phyloP scores from a whole-genome alignment of 2,329 filamentous ascomycete genomes.

The Pseudogymnoascus sp. region DNA sequence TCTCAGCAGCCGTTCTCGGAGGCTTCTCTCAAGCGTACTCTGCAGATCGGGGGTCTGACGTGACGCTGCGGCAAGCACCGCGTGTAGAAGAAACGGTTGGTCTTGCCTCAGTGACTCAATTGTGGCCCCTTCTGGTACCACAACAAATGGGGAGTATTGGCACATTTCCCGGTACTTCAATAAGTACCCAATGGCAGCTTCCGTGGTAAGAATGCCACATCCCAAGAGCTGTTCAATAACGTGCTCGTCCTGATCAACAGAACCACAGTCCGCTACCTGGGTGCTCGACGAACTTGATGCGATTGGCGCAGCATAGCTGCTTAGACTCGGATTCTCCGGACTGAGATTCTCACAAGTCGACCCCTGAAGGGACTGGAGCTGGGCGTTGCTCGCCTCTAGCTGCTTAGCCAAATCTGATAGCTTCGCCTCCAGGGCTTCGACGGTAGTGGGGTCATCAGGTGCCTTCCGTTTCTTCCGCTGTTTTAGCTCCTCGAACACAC shows the following conservation, averaged over 20 bases:
- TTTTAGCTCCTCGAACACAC: background rate
- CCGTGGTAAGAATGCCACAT: background rate
- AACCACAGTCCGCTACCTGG: background rate
- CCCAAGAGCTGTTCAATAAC: background rate
- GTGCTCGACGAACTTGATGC: background rate
- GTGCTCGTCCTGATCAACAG: background rate
- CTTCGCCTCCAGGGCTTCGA: background rate
- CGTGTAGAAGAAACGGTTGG: constrained; percentile 19
- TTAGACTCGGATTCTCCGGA: background rate
- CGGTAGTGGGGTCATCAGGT: background rate
- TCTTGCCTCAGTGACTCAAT: constrained; percentile 13
- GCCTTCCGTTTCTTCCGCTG: background rate
- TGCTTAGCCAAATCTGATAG: background rate
- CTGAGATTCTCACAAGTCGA: background rate
- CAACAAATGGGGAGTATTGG: constrained; percentile 20
- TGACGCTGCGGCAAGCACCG: constrained; percentile 17
- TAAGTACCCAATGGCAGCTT: background rate
- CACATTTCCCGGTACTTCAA: constrained; percentile 12
- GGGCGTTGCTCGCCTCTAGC: background rate
- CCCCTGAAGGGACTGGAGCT: background rate
- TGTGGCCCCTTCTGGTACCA: constrained; percentile 12
- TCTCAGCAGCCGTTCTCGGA: background rate
- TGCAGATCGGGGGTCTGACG: background rate
- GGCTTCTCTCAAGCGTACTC: background rate
- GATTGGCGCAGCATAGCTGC: background rate